Conservation (phyloP, 2,329 filamentous ascomycete species). For the Aspergillus phoenicis region DNA sequence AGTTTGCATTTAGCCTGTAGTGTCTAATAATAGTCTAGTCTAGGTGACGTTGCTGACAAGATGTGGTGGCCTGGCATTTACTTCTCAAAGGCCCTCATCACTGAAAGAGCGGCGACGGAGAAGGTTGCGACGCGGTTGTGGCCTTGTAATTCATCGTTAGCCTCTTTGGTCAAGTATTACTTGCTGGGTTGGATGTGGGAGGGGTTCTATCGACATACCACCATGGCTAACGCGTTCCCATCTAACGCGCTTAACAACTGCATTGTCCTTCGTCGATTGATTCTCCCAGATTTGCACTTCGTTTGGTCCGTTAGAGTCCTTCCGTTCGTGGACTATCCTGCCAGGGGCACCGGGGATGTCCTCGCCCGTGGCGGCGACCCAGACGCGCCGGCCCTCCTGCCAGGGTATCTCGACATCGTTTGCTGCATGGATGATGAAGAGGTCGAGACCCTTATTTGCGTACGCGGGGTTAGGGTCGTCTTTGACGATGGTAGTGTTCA, state of each 20-base stretch:
- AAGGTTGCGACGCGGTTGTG: slow-evolving; percentile 47
- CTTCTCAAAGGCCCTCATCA: slow-evolving; percentile 42
- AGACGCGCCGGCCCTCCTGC: slow-evolving; percentile 48
- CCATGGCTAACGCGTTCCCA: slow-evolving; percentile 50
- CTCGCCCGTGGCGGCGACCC: slow-evolving; percentile 41
- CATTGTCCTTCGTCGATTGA: slow-evolving; percentile 15
- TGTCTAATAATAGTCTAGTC: background rate
- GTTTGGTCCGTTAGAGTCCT: slow-evolving; percentile 32
- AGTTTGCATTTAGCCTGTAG: background rate
- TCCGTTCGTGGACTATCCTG: slow-evolving; percentile 30
- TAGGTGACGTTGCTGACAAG: no score
- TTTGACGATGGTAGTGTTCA: slow-evolving; percentile 24
- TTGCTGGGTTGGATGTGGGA: background rate
- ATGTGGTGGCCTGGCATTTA: slow-evolving; percentile 11
- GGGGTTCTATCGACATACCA: slow-evolving; percentile 33
- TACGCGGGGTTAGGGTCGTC: slow-evolving; percentile 56
- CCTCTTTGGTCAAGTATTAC: background rate
- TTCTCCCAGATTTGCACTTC: slow-evolving; percentile 46
- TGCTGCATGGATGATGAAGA: slow-evolving; percentile 76
- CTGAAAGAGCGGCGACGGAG: slow-evolving; percentile 40
- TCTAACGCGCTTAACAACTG: slow-evolving; percentile 41
- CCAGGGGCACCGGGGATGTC: slow-evolving; percentile 30
- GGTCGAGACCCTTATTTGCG: slow-evolving; percentile 57
- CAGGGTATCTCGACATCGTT: slow-evolving; percentile 84
- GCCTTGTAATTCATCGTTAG: slow-evolving; percentile 30